Base-by-base conservation (phyloP, 1,284 basidiomycete genomes). In the Wallemia hederae region DNA sequence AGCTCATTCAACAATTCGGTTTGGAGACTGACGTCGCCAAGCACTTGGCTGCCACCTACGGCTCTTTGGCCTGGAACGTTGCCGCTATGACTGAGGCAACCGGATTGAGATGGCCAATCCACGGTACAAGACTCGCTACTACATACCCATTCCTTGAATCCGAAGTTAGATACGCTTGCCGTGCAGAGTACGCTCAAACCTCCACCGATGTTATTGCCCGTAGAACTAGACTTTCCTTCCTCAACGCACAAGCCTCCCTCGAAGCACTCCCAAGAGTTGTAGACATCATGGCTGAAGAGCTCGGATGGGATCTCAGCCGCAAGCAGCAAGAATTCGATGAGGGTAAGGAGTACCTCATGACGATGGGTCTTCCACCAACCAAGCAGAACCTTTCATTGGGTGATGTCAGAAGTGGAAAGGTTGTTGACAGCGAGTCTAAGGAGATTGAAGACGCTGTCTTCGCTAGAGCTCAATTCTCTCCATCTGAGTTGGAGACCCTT, bases 61-160 rank as follows among this genome's bases (percentile, higher is more conserved):
- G 92, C 59, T 91, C 96, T 72, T 82, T 90, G 60, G 91, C 92
- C 0, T 97, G 90, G 90, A 84, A 84, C 2, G 88, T 97, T 0
- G 87, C 84, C 66, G 78, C 81, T 1, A 78, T 91, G 64, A 82
- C 85, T 3, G 75, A 81, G 63, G 79, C 82, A 0, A 90, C 88
- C 0, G 84, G 83, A 26, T 73, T 77, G 62, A 74, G 75, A 27
- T 94, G 86, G 87, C 89, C 90, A 9, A 72, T 90, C 19, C 81
- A 91, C 70, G 90, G 90, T 33, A 76, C 77, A 62, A 78, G 83
- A n/a, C 74, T 96, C 28, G 78, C 77, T 55, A 73, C 78, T 2
- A 76, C 79, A 59, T 90, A 92, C 70, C 83, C 89, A 26, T 92
- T 82, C 76, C 83, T 96, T 68, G 89, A 96, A 71, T 89, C 86